Percentiles rank a stretch among this genome's conserved stretches.
These are phyloP conservation scores for maize (Zea mays) DNA, from an alignment of 176 grass and related monocot genomes.

Conservation along the genomic window Zm-B73-REFERENCE-NAM-5.0 NC_050098.1:55357501-55358000, in stretches of 20 bases:
- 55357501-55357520: not conserved
- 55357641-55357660: not conserved
- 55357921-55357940: not conserved
- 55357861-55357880: constrained; percentile 11
- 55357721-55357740: not conserved
- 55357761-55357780: not conserved
- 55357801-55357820: not conserved
- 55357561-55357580: not conserved
- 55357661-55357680: not conserved
- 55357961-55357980: not conserved
- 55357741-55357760: not conserved
- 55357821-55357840: not conserved
- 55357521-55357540: constrained; percentile 3
- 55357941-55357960: not conserved
- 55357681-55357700: constrained; percentile 8
- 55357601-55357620: not conserved
- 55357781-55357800: not conserved
- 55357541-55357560: not conserved
- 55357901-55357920: not conserved
- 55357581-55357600: not conserved
- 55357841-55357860: not conserved
- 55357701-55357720: not conserved
- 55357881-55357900: not conserved
- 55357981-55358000: not conserved
- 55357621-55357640: not conserved